Base-by-base conservation (phyloP, 2,329 filamentous ascomycete genomes). In the Aspergillus texensis region DNA sequence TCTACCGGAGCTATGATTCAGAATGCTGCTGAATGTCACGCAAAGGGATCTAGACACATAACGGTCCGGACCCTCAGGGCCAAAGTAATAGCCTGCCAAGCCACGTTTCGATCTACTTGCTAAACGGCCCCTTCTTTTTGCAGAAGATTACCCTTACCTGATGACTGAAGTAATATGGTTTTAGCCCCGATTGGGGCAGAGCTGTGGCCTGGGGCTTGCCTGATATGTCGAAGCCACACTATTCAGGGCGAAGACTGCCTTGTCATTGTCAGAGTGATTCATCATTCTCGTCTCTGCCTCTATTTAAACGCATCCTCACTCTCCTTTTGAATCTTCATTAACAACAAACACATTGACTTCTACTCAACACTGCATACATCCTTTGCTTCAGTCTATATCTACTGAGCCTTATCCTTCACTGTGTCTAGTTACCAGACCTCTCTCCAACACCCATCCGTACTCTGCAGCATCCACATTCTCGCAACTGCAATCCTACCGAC, bases 151-250 rank as follows among this genome's bases (percentile, higher is more conserved):
- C 32, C 21, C 32, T 39, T 39, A 16, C 11, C n/a, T 16, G 52
- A 55, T 55, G 34, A 39, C 52, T 39, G 52, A 55, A 21, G 52
- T 55, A 55, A 55, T 55, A 24, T 55, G n/a, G 21, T 55, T 48
- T 54, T 55, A 55, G 52, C 52, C 52, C 52, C 52, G 52, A 39
- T 55, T 55, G 52, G 52, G 52, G 52, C 52, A 55, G 52, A 55
- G 52, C 36, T 26, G 32, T n/a, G 21, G 52, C 52, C 52, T 55
- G 34, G 52, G 34, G 32, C 32, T 39, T 55, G 52, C 24, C n/a
- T 39, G 52, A 39, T 55, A 16, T 55, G 34, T 39, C 52, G 52
- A 55, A 55, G 52, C 52, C 52, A 55, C 52, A 53, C 50, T 24
- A 24, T 39, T 39, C 26, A n/a, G 32, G 52, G 52, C 52, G 14